phyloP scores from a whole-genome alignment of 106 monocot genomes.

The Platanthera guangdongensis region DNA sequence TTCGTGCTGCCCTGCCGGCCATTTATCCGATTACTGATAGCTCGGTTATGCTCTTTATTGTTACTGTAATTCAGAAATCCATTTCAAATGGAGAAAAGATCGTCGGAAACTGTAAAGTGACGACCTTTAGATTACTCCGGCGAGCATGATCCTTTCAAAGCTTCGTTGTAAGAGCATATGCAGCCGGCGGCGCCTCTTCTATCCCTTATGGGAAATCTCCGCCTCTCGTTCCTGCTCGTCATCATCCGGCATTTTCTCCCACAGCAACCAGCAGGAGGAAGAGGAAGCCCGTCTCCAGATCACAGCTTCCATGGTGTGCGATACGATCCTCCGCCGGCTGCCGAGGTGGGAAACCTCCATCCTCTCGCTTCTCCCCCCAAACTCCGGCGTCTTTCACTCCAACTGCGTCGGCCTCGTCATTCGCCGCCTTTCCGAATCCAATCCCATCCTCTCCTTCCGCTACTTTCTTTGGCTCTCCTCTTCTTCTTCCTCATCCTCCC shows the following conservation, averaged over 20 bases:
- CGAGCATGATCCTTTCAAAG: neutral
- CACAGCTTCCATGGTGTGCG: slow-evolving; percentile 14
- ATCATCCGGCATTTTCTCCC: neutral
- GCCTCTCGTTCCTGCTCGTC: neutral
- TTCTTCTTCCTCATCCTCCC: slow-evolving; percentile 17
- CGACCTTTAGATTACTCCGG: no score
- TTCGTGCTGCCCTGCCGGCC: no score
- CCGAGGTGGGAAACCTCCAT: slow-evolving; percentile 35
- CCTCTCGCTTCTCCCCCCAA: slow-evolving; percentile 25
- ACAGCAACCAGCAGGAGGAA: neutral
- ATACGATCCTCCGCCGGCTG: slow-evolving; percentile 15
- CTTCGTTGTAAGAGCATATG: neutral
- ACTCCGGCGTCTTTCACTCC: slow-evolving; percentile 24
- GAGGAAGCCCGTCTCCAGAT: neutral
- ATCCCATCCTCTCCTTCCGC: slow-evolving; percentile 14
- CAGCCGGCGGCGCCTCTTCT: neutral
- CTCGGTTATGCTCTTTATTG: no score
- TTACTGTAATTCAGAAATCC: no score
- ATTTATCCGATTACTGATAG: no score
- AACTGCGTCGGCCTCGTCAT: slow-evolving; percentile 23
- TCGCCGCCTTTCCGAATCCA: slow-evolving; percentile 14
- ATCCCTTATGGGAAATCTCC: neutral
- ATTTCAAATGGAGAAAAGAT: no score
- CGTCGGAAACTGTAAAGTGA: no score
- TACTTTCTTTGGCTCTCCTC: slow-evolving; percentile 22